Percentiles rank a stretch among this genome's conserved stretches.
These are phyloP conservation scores for Pichia sp. DNA, from an alignment of 1,139 yeast species.

Conservation along the genomic window DNA sequence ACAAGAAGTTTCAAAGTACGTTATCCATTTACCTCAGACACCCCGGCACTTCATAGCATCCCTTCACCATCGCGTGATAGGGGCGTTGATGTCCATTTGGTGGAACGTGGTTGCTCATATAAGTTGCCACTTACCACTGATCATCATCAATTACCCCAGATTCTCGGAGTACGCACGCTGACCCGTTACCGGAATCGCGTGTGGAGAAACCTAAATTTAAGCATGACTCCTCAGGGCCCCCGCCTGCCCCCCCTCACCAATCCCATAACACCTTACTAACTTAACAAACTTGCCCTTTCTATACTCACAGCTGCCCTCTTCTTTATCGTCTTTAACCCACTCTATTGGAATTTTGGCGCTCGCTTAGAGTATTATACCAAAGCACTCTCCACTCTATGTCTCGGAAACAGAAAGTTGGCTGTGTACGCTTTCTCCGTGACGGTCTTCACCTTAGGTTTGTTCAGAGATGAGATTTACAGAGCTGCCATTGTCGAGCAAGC, in stretches of 20 bases:
- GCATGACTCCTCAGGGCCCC: too few species aligned
- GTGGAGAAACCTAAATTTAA: too few species aligned
- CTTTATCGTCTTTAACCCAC: conserved; percentile 83
- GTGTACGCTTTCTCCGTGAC: conserved; percentile 78
- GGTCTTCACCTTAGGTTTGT: conserved; percentile 77
- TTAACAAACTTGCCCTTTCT: background rate
- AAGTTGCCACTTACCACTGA: too few species aligned
- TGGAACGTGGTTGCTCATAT: too few species aligned
- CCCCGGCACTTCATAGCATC: background rate
- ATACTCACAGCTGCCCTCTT: conserved; percentile 30
- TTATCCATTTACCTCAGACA: too few species aligned
- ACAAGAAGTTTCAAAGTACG: conserved; percentile 24
- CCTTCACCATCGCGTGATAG: background rate
- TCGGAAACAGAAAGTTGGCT: conserved; percentile 63
- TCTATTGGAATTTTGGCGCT: conserved; percentile 93
- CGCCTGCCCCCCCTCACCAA: too few species aligned
- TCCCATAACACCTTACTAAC: background rate
- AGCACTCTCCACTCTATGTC: conserved; percentile 61
- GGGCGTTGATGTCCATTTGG: too few species aligned
- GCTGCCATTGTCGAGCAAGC: conserved; percentile 56
- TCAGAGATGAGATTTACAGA: conserved; percentile 73
- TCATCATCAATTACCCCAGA: too few species aligned
- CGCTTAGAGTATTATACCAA: conserved; percentile 75
- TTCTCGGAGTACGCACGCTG: too few species aligned
- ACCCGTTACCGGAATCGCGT: too few species aligned